Base-by-base conservation (phyloP, 2,329 filamentous ascomycete genomes). In the Aureobasidium leucospermi region DNA sequence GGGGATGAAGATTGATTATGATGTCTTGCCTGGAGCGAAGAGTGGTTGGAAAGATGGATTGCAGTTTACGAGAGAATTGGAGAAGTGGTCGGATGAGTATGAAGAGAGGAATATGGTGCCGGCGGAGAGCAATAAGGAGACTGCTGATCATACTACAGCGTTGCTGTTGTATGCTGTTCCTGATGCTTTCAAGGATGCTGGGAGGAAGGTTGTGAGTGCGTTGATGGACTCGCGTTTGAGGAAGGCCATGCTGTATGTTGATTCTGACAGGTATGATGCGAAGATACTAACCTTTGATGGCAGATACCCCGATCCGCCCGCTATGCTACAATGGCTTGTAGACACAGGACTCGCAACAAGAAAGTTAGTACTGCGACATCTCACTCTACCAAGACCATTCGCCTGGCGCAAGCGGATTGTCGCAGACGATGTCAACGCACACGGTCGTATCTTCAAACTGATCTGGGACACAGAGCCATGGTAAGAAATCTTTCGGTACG, bases 211-310 rank as follows among this genome's bases (percentile, higher is more conserved):
- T 31, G 75, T 86, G 7, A 76, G 78, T 36, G 80, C 82, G 9
- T 71, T 89, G 56, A 82, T 90, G 80, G 85, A 85, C 28, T 80
- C 85, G 28, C 78, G 82, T 11, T 72, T 89, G 49, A 77, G 87
- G 15, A 78, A 78, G 52, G 83, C 86, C 0, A 89, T 90, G 78
- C 72, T 82, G 83, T 86, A 72, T 69, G 79, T 65, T 52, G 7
- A 1, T 10, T n/a, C 31, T 36, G 19, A 13, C 9, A 15, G 9
- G 4, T 28, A 2, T 15, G 15, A 5, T 2, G 6, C 29, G 76
- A 75, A 32, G 8, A n/a, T 16, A 29, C 46, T 59, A 43, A 60
- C 31, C 4, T 41, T 34, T 19, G 38, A 19, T 15, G 31, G 2
- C 34, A 60, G 59, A 61, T 78, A 76, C 42, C 67, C 74, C 0